A percentile compares a stretch with the other conserved stretches of the same genome.
These are phyloP conservation scores for Aspergillus transmontanensis DNA, from an alignment of 2,329 filamentous ascomycete genomes.

Conservation along the genomic window DNA sequence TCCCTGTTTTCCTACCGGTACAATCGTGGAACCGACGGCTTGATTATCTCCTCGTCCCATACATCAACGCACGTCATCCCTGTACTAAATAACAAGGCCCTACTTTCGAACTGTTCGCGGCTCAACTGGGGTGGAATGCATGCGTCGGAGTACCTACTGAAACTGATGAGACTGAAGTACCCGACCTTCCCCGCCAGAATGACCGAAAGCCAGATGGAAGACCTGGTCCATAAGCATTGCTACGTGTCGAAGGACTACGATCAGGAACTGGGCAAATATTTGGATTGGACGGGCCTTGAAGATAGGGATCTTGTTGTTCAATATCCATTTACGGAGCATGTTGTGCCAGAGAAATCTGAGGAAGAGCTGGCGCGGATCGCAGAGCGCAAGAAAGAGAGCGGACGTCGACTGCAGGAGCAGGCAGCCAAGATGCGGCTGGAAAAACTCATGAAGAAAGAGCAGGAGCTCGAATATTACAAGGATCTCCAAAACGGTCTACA, in stretches of 20 bases:
- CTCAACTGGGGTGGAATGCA: constrained; percentile 96
- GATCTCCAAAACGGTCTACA: constrained; percentile 73
- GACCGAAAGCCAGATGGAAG: constrained; percentile 81
- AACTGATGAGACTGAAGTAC: constrained; percentile 89
- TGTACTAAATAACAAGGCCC: constrained; percentile 80
- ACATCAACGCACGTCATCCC: constrained; percentile 95
- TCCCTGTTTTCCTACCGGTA: constrained; percentile 94
- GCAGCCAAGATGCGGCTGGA: constrained; percentile 97
- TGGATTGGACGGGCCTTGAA: constrained; percentile 91
- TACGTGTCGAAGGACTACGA: constrained; percentile 87
- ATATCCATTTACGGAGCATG: constrained; percentile 89
- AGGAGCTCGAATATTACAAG: constrained; percentile 92
- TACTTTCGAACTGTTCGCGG: constrained; percentile 81
- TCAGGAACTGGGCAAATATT: constrained; percentile 70
- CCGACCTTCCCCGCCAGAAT: constrained; percentile 85
- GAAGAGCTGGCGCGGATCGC: constrained; percentile 89
- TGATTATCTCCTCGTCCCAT: constrained; percentile 89
- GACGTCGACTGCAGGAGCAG: constrained; percentile 87
- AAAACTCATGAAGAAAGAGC: constrained; percentile 91
- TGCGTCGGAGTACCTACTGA: constrained; percentile 85
- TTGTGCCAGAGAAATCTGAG: constrained; percentile 87
- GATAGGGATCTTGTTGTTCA: constrained; percentile 88
- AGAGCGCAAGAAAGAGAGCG: constrained; percentile 93
- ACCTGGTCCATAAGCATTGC: constrained; percentile 84
- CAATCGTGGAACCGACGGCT: constrained; percentile 82